Evolutionary conservation across 2,329 filamentous ascomycete genomes (phyloP).

Genomic region (Microcera coccophila): DNA sequence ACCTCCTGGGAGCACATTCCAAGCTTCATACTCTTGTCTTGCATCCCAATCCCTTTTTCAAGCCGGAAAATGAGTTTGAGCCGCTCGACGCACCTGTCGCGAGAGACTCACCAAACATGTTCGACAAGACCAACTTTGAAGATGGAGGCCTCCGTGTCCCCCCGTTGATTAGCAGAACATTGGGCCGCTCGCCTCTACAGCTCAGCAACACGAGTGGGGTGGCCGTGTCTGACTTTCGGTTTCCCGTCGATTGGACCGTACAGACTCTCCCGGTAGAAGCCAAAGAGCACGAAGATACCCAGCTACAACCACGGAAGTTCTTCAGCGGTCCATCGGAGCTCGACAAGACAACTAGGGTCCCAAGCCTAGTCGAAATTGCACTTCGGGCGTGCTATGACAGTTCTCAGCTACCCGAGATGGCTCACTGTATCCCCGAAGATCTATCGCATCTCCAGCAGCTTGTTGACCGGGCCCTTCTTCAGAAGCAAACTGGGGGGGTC

Average conservation of each 20-base stretch:
- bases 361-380: slow-evolving; percentile 50
- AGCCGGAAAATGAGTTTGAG: slow-evolving; percentile 30
- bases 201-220: slow-evolving; percentile 29
- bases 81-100: background rate
- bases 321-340: background rate
- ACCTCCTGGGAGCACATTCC: slow-evolving; percentile 45
- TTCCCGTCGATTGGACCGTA: slow-evolving; percentile 21
- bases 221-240: slow-evolving; percentile 28
- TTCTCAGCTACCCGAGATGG: slow-evolving; percentile 40
- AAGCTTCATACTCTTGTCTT: slow-evolving; percentile 52
- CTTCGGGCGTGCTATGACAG: slow-evolving; percentile 45
- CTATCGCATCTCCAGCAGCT: slow-evolving; percentile 39
- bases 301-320: background rate
- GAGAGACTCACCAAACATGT: slow-evolving; percentile 4
- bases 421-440: slow-evolving; percentile 40
- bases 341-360: slow-evolving; percentile 35
- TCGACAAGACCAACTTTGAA: slow-evolving; percentile 2
- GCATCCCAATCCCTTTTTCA: slow-evolving; percentile 61
- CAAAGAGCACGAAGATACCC: background rate
- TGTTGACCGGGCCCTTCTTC: slow-evolving; percentile 37
- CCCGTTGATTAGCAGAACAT: slow-evolving; percentile 20
- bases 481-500: slow-evolving; percentile 47
- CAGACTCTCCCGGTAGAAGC: slow-evolving; percentile 22
- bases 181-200: slow-evolving; percentile 33
- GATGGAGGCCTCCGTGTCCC: background rate